Percentiles rank a stretch among this genome's conserved stretches.
These are phyloP conservation scores for Jamesozyma rosinii DNA, from an alignment of 805 yeast genomes.

Conservation along the genomic window DNA sequence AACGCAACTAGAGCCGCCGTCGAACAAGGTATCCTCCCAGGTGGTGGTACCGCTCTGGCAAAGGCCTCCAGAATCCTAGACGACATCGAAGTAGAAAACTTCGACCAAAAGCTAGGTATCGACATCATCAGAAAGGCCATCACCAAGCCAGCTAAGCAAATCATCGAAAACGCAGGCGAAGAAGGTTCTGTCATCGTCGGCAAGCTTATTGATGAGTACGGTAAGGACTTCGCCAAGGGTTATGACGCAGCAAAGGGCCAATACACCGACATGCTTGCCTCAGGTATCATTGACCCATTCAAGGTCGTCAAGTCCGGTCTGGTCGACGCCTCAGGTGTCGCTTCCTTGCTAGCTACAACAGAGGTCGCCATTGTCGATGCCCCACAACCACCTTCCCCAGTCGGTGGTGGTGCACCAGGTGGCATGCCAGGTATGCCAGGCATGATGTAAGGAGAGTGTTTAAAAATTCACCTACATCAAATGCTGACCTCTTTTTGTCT, in stretches of 20 bases:
- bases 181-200: constrained; percentile 97
- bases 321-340: constrained; percentile 95
- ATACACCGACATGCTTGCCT: constrained; percentile 89
- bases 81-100: constrained; percentile 66
- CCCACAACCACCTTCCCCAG: constrained; percentile 66
- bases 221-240: constrained; percentile 76
- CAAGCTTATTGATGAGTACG: constrained; percentile 48
- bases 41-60: constrained; percentile 97
- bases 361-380: constrained; percentile 97
- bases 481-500: neutral
- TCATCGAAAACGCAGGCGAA: constrained; percentile 93
- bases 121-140: constrained; percentile 87
- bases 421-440: constrained; percentile 47
- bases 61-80: constrained; percentile 80
- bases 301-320: constrained; percentile 94
- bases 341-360: constrained; percentile 92
- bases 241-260: constrained; percentile 88
- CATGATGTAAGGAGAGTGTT: constrained; percentile 8
- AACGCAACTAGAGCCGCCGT: constrained; percentile 99
- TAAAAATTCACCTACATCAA: neutral
- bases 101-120: constrained; percentile 94
- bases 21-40: constrained; percentile 96
- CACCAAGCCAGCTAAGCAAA: constrained; percentile 89
- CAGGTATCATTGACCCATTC: constrained; percentile 97
- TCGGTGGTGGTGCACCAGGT: constrained; percentile 37